Conservation (phyloP, 768 basidiomycete genomes). For the Agaricus subrufescens region DNA sequence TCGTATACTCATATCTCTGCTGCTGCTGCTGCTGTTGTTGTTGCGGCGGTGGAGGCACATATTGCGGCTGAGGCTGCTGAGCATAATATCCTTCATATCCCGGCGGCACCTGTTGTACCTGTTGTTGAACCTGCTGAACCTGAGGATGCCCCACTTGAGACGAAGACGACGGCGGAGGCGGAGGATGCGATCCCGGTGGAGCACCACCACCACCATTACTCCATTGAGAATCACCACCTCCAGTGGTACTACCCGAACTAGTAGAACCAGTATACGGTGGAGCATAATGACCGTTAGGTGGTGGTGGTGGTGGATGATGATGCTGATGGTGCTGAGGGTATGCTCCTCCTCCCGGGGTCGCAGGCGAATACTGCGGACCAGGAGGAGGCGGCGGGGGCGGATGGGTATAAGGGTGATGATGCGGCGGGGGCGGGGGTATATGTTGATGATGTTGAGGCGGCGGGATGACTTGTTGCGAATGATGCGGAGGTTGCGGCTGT, state of each 20-base stretch:
- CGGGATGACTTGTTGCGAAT: conserved; percentile 14
- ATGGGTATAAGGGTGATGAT: conserved; percentile 18
- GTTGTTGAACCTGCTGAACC: conserved; percentile 10
- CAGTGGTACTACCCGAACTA: neutral
- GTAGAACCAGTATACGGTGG: conserved; percentile 6
- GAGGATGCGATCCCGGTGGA: neutral
- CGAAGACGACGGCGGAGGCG: no score
- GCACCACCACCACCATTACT: neutral
- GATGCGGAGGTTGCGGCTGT: conserved; percentile 15
- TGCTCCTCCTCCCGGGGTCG: neutral
- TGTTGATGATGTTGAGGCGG: conserved; percentile 20
- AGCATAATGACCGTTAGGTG: conserved; percentile 1
- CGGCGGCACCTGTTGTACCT: conserved; percentile 15
- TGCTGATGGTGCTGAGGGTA: neutral
- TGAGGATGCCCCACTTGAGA: no score
- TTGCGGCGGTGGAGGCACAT: conserved; percentile 14
- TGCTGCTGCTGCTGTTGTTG: neutral
- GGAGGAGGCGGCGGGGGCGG: conserved; percentile 17
- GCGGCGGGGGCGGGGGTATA: conserved; percentile 16
- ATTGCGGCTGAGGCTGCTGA: conserved; percentile 16
- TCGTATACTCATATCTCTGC: conserved; percentile 23
- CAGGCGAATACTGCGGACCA: neutral
- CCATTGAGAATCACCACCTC: neutral
- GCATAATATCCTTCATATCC: conserved; percentile 26
- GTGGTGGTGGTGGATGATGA: neutral